A percentile compares a stretch with the other conserved stretches of the same genome.
These are phyloP conservation scores for Erigeron philadelphicus DNA, from an alignment of 140 eudicot species.

Conservation along the genomic window DNA sequence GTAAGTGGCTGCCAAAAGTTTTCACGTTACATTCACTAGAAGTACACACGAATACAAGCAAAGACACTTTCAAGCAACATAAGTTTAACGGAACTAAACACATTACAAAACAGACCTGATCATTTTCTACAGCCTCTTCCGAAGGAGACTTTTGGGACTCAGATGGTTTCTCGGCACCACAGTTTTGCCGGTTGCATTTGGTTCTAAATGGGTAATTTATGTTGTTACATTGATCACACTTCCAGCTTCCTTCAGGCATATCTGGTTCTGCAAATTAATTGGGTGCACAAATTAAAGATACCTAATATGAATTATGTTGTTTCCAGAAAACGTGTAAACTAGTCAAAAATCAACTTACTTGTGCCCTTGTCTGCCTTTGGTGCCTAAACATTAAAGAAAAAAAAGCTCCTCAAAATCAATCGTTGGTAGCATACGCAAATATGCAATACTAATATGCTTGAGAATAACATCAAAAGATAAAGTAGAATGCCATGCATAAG, in stretches of 20 bases:
- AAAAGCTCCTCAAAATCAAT: not conserved
- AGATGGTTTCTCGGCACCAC: constrained; percentile 91
- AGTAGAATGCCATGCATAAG: not conserved
- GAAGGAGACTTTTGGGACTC: constrained; percentile 48
- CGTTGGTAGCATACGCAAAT: not conserved
- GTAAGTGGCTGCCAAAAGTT: constrained; percentile 6
- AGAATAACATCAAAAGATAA: not conserved
- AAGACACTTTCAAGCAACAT: constrained; percentile 17
- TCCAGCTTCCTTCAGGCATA: constrained; percentile 95
- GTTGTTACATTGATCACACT: constrained; percentile 80
- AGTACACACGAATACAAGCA: constrained; percentile 21
- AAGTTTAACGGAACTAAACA: constrained; percentile 20
- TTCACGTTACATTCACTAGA: constrained; percentile 18
- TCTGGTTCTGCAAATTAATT: constrained; percentile 51
- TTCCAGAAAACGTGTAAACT: not conserved
- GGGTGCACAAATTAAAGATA: constrained; percentile 2
- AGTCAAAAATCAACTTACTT: constrained; percentile 50
- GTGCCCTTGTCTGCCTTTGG: constrained; percentile 49
- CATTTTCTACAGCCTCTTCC: constrained; percentile 51
- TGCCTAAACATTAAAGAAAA: constrained; percentile 38
- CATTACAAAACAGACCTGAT: constrained; percentile 69
- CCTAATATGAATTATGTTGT: not conserved
- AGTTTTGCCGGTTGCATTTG: constrained; percentile 84
- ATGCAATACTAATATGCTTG: not conserved
- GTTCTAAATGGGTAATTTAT: constrained; percentile 87